Conservation (phyloP, 306 rosid species). For the Gastrolobium villosum region DNA sequence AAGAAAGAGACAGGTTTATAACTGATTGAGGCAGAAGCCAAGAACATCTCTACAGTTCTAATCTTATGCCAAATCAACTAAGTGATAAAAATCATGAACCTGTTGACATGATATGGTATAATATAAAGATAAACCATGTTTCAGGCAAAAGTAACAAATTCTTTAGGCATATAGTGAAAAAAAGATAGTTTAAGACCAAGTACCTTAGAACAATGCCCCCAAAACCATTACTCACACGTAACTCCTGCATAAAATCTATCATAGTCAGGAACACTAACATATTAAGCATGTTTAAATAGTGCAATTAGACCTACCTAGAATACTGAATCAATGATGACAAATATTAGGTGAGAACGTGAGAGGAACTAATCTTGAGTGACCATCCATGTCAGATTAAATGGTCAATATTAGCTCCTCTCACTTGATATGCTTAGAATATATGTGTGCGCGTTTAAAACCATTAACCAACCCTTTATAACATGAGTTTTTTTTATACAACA, state of each 20-base stretch:
- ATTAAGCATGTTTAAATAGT: slow-evolving; percentile 40
- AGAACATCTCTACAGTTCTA: slow-evolving; percentile 10
- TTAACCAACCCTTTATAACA: slow-evolving; percentile 9
- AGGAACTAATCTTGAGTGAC: not conserved
- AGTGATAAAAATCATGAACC: slow-evolving; percentile 23
- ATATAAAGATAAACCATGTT: slow-evolving; percentile 24
- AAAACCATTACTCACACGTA: slow-evolving; percentile 92
- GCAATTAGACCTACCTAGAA: slow-evolving; percentile 32
- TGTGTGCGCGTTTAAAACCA: not conserved
- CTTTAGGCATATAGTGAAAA: slow-evolving; percentile 14
- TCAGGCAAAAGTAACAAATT: slow-evolving; percentile 5
- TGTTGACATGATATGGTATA: slow-evolving; percentile 18
- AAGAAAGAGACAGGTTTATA: slow-evolving; percentile 2
- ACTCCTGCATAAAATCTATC: slow-evolving; percentile 73
- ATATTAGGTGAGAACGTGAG: too few species aligned
- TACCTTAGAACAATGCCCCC: slow-evolving; percentile 96
- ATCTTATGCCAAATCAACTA: not conserved
- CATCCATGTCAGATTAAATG: too few species aligned
- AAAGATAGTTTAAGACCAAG: slow-evolving; percentile 18
- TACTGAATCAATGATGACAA: slow-evolving; percentile 17
- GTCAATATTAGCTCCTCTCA: too few species aligned
- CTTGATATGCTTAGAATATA: too few species aligned
- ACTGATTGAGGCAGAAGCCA: slow-evolving; percentile 20
- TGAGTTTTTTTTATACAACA: not conserved
- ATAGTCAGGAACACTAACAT: slow-evolving; percentile 42